Percentiles rank a stretch among this genome's conserved stretches.
Conservation (phyloP, 306 rosid genomes). For the Quercus rubra region DNA sequence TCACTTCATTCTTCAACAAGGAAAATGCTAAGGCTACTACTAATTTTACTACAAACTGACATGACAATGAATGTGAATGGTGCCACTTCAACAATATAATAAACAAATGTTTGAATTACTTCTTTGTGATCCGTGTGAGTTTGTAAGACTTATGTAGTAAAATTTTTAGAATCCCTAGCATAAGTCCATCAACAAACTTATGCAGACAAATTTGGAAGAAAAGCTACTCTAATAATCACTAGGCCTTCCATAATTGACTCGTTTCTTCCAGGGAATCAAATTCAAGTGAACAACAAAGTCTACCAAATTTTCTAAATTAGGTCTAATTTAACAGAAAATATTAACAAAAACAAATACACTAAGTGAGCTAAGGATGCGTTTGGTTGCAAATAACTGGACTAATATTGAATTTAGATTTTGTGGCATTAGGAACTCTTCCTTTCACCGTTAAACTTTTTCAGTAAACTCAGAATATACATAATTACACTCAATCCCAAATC, state of each 20-base stretch:
- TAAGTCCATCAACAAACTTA: neutral
- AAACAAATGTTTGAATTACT: too few species aligned
- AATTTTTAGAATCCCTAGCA: too few species aligned
- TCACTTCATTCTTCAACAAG: constrained; percentile 9
- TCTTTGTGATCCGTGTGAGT: too few species aligned
- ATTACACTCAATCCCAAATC: constrained; percentile 6
- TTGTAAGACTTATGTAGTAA: too few species aligned
- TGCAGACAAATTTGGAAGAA: neutral
- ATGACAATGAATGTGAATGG: too few species aligned
- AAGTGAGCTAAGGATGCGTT: constrained; percentile 18
- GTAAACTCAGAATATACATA: constrained; percentile 13
- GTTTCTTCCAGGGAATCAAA: constrained; percentile 19
- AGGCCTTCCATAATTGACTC: neutral
- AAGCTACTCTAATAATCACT: neutral
- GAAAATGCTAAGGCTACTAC: too few species aligned
- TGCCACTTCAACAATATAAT: too few species aligned
- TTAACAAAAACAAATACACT: constrained; percentile 2
- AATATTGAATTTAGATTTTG: constrained; percentile 17
- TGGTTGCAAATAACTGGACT: constrained; percentile 30
- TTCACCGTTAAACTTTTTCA: constrained; percentile 8
- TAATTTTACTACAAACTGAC: too few species aligned
- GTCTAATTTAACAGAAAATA: constrained; percentile 7
- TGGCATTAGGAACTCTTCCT: constrained; percentile 16
- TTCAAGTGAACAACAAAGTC: neutral
- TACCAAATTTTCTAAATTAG: neutral